Evolutionary conservation across 805 yeast species (phyloP).

Genomic region (Zygosaccharomyces rouxii): DNA sequence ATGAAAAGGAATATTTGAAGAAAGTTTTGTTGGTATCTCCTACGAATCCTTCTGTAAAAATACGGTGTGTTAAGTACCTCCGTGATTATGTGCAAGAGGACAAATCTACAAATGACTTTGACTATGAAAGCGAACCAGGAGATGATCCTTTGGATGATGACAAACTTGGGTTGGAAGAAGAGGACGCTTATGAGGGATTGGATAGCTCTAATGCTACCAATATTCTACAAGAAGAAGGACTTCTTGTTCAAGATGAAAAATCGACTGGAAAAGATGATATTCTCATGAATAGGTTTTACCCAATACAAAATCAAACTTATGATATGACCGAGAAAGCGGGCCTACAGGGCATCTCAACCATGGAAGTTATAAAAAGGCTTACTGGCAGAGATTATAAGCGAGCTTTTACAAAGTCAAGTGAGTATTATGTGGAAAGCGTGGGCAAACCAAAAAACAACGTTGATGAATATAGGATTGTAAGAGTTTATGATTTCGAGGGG

Average conservation of each 20-base stretch:
- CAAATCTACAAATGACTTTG: constrained; percentile 22
- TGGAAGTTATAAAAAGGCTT: constrained; percentile 46
- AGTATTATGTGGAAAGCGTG: constrained; percentile 41
- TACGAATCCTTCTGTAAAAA: constrained; percentile 43
- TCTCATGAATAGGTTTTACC: constrained; percentile 50
- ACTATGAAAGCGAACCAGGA: constrained; percentile 23
- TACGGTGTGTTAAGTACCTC: constrained; percentile 43
- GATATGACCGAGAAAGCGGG: constrained; percentile 43
- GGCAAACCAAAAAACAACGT: constrained; percentile 31
- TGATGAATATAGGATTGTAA: constrained; percentile 42
- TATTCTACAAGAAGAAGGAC: constrained; percentile 26
- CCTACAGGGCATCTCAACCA: constrained; percentile 53
- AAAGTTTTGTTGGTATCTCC: constrained; percentile 49
- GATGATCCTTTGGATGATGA: constrained; percentile 31
- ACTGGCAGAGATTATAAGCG: constrained; percentile 54
- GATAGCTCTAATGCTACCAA: constrained; percentile 28
- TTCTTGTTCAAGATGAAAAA: constrained; percentile 23
- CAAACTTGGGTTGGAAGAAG: constrained; percentile 30
- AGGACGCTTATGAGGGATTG: constrained; percentile 31
- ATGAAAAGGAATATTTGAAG: constrained; percentile 43
- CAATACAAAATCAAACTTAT: constrained; percentile 60
- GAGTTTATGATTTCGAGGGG: constrained; percentile 70
- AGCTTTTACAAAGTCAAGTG: constrained; percentile 49
- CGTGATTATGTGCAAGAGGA: constrained; percentile 39
- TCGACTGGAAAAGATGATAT: constrained; percentile 12